Base-by-base conservation (phyloP, 768 basidiomycete species). In the Guyanaporus albipodus region DNA sequence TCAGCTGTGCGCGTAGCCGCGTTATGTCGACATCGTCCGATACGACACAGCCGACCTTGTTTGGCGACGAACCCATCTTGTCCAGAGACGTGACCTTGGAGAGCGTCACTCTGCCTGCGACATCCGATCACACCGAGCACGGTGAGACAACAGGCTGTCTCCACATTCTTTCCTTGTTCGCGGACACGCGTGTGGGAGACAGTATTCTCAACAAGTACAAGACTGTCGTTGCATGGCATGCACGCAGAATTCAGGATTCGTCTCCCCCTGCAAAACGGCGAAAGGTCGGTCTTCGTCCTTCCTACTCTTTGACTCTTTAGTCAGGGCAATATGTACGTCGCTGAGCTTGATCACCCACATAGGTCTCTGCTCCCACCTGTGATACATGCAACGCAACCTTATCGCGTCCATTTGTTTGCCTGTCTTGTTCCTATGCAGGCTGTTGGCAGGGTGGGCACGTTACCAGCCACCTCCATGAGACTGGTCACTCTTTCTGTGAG, bases 391-490 rank as follows among this genome's bases (percentile, higher is more conserved):
- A 68, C 8, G 41, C 72, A 2, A 58, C 78, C 2, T 68, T 88
- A 23, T 69, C 79, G 1, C 72, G 87, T 19, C 85, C 88, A 0
- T 82, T 85, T 57, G 80, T 76, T 4, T 91, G 89, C 54, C 68
- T 91, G 7, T 74, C 81, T n/a, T 91, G 89, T 56, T 57, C 77
- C 4, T 85, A 73, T 58, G 70, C 75, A 9, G 87, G 83, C 7
- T 90, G 89, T 52, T 91, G 87, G 87, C 50, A 62, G 11, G 70
- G 69, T 34, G 71, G 71, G 4, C 89, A 91, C 58, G 68, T 79
- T 22, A 56, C 69, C 1, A 64, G 59, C 4, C 90, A 92, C 62
- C 68, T 89, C 24, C 71, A 67, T 50, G 72, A 77, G 17, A 60
- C 71, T 2, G 73, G 73, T 1, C 89, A 92, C 66, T 56, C 59